phyloP scores from a whole-genome alignment of 1,284 basidiomycete genomes.

The Ganoderma lingzhi region DNA sequence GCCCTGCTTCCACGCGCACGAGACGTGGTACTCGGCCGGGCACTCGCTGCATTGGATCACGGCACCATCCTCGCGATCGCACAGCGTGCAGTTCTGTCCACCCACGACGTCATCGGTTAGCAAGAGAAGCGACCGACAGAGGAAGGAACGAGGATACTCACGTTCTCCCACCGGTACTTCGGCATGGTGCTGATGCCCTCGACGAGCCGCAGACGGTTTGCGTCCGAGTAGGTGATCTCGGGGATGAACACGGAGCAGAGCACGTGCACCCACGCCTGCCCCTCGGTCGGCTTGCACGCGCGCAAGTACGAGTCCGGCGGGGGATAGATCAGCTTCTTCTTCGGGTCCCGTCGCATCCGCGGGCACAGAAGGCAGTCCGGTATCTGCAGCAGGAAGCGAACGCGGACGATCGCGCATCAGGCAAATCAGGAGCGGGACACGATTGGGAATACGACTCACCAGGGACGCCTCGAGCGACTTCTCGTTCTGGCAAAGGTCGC shows the following conservation, averaged over 20 bases:
- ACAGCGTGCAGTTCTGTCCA: conserved; percentile 68
- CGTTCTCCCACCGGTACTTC: conserved; percentile 67
- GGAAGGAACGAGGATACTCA: conserved; percentile 45
- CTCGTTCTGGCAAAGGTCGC: conserved; percentile 87
- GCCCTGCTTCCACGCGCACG: conserved; percentile 88
- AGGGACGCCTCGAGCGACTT: conserved; percentile 79
- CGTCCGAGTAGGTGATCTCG: conserved; percentile 84
- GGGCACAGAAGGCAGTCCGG: conserved; percentile 81
- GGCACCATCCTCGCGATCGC: conserved; percentile 75
- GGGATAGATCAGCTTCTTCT: conserved; percentile 52
- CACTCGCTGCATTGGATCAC: conserved; percentile 89
- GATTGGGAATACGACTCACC: conserved; percentile 52
- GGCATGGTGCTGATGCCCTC: conserved; percentile 89
- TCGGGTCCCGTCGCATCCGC: conserved; percentile 56
- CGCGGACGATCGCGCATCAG: conserved; percentile 8
- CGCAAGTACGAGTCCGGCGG: conserved; percentile 78
- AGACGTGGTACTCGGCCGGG: conserved; percentile 81
- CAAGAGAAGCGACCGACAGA: not conserved
- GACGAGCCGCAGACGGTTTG: conserved; percentile 73
- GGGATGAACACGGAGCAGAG: conserved; percentile 90
- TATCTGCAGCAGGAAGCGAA: conserved; percentile 52
- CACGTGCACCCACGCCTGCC: conserved; percentile 92
- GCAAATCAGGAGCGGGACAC: not conserved
- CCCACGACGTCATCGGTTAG: conserved; percentile 1
- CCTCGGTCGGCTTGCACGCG: conserved; percentile 93